These are phyloP conservation scores for Hibiscus mutabilis DNA, from an alignment of 345 rosid species.

Conservation along the genomic window DNA sequence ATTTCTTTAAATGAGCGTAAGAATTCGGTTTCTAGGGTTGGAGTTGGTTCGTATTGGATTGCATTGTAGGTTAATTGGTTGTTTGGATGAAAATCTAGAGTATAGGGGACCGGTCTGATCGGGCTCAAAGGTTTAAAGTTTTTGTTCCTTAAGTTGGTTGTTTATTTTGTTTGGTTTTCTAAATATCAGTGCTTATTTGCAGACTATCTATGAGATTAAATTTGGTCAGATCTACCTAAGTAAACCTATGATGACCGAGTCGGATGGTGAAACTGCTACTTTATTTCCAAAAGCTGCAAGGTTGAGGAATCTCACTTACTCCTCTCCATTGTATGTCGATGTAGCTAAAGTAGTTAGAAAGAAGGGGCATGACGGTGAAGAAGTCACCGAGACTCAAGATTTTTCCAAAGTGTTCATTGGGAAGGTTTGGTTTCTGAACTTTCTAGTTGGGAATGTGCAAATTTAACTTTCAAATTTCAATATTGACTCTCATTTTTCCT, in stretches of 20 bases:
- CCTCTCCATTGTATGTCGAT: constrained; percentile 94
- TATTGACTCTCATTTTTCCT: not conserved
- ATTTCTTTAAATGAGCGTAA: not conserved
- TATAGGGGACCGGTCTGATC: too few relatives aligned
- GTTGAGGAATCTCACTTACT: constrained; percentile 90
- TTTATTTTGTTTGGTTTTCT: constrained; percentile 11
- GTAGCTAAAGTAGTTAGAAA: constrained; percentile 84
- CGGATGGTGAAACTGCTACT: constrained; percentile 97
- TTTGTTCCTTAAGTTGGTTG: not conserved
- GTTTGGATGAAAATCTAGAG: too few relatives aligned
- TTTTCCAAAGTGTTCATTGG: constrained; percentile 95
- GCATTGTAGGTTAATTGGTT: too few relatives aligned
- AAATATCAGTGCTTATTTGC: constrained; percentile 26
- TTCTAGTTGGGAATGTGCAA: constrained; percentile 1
- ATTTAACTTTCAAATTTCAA: not conserved
- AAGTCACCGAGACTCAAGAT: constrained; percentile 87
- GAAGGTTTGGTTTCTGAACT: constrained; percentile 40
- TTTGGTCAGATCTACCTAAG: constrained; percentile 97
- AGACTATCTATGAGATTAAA: constrained; percentile 91
- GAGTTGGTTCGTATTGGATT: not conserved
- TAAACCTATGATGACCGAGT: constrained; percentile 99
- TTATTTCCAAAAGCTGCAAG: constrained; percentile 97
- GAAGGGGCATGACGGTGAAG: constrained; percentile 99
- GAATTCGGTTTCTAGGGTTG: not conserved
- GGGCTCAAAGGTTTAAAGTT: too few relatives aligned